Conservation (phyloP, 2,329 filamentous ascomycete species). For the Xylaria multiplex region DNA sequence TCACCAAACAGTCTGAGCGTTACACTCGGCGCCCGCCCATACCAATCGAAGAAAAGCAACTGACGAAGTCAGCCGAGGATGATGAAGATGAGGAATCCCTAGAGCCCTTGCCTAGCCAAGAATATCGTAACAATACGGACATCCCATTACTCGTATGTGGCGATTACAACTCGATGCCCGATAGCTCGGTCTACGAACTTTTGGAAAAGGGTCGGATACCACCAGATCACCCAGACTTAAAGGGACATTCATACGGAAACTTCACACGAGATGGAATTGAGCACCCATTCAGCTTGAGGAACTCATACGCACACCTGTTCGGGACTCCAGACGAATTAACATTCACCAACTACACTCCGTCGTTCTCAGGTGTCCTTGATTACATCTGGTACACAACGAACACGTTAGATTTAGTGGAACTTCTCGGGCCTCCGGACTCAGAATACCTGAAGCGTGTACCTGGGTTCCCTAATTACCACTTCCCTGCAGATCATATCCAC, state of each 20-base stretch:
- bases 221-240: constrained; percentile 82
- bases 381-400: constrained; percentile 99
- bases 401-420: constrained; percentile 81
- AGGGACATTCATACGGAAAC: constrained; percentile 85
- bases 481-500: constrained; percentile 91
- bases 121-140: constrained; percentile 85
- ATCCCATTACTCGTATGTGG: constrained; percentile 93
- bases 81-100: constrained; percentile 64
- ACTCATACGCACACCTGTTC: constrained; percentile 84
- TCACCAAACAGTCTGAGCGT: constrained; percentile 85
- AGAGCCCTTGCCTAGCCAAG: constrained; percentile 81
- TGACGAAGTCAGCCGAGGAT: constrained; percentile 59
- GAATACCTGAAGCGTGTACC: constrained; percentile 87
- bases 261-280: constrained; percentile 93
- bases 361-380: constrained; percentile 92
- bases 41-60: constrained; percentile 79
- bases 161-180: constrained; percentile 91
- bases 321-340: constrained; percentile 84
- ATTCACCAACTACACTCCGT: constrained; percentile 96
- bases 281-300: constrained; percentile 93
- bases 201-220: constrained; percentile 82
- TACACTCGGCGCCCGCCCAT: constrained; percentile 79
- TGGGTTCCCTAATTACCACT: constrained; percentile 93
- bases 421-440: constrained; percentile 87
- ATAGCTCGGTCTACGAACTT: constrained; percentile 91